Evolutionary conservation across 768 basidiomycete genomes (phyloP), one percentile per base, ranked within the genome.

Genomic region (Leccinum rimulosum): DNA sequence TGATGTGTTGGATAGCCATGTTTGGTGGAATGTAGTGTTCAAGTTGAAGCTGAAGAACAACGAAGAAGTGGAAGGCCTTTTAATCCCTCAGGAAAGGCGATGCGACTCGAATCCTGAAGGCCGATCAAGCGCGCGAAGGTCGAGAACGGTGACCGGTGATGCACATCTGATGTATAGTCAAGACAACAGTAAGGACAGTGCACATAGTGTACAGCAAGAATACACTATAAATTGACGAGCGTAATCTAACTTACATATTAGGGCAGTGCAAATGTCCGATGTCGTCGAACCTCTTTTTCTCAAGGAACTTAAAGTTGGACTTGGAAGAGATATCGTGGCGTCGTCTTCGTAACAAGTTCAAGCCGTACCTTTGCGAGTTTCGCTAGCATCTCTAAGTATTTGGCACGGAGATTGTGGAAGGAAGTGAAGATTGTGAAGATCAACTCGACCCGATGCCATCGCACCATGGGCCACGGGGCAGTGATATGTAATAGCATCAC

Each of bases 1-100:
- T 36, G 58, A 66, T 53, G 60, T 72, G 69, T n/a, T 67, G 55
- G 35, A 67, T 60, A 38, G 64, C 5, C 43, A 45, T 45, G 43
- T 43, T 19, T 40, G 40, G 40, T 43, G 40, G 40, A 6, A 43
- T 43, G n/a, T 19, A 19, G 43, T n/a, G 10, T 19, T 22, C 22
- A 22, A 22, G 22, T 22, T 5, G 43, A 45, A 45, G 10, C 19
- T 45, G 43, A 19, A 45, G 43, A 10, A 45, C 19, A 19, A 12
- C 10, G 43, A 45, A 19, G 11, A 3, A 19, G 43, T 12, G 10
- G 10, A 45, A 45, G 43, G 19, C 43, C 11, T 45, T 45, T 45
- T 11, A 45, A 11, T 45, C 9, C 64, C 63, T 66, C 35, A 9
- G 17, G 49, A 30, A 50, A 17, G 28, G 49, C 27, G 28, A 8